Base-by-base conservation (phyloP, 1,284 basidiomycete species). In the Rhodofomes roseus region DNA sequence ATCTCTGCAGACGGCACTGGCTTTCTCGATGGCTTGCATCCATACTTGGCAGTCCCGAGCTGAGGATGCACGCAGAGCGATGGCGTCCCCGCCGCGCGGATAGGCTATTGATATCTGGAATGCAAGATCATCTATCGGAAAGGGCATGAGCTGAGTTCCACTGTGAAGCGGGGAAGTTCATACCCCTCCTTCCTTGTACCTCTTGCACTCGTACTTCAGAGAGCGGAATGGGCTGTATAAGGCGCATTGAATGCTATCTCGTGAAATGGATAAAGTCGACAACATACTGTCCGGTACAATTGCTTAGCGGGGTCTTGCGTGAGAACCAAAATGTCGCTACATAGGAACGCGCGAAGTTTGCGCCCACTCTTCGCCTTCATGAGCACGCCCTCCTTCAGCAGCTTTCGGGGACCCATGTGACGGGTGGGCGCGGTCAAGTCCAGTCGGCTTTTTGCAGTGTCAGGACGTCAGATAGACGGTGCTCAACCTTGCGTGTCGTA, bases 351-450 rank as follows among this genome's bases (percentile, higher is more conserved):
- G 50, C 85, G 81, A 46, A 98, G 74, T 69, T 87, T 92, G 48
- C 92, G 80, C 0, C 92, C 89, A 61, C 91, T 93, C 77, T 94
- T 96, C 11, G 89, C 80, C 71, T 98, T 98, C 63, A 79, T 73
- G 8, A 98, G 73, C 4, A 80, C 60, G 0, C 94, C 95, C 70
- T 98, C 92, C 63, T 87, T 91, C 46, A 98, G 56, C 14, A 98
- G 79, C 62, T 78, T 82, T 23, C 96, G 81, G 9, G 81, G 75
- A 1, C 92, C 94, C 79, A 93, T 87, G 65, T 85, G 81, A 1
- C 89, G 83, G 9, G 95, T 97, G 0, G 92, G 90, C 2, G 89
- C 92, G 0, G 93, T 96, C n/a, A 98, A 77, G 71, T 98, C 94
- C 29, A 97, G 82, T 16, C 89, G 87, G 1, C 92, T 93, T 57